Conservation (phyloP, 2,329 filamentous ascomycete species). For the Corniculantispora saksenae region DNA sequence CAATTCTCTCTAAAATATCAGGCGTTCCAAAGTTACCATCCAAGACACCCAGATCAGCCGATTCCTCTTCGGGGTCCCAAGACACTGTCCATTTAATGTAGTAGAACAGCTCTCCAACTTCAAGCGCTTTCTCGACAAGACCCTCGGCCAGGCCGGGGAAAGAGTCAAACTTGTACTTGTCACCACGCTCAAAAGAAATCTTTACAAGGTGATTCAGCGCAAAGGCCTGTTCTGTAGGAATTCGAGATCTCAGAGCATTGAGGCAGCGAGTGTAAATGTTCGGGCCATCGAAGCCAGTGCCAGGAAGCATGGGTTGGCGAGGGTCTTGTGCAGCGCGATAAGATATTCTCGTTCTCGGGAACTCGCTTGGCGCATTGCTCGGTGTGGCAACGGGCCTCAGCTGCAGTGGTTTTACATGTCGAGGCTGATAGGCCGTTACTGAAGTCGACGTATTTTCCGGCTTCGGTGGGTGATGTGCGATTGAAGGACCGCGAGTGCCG, state of each 20-base stretch:
- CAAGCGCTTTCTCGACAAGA: constrained; percentile 79
- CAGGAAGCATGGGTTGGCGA: constrained; percentile 56
- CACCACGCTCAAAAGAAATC: constrained; percentile 90
- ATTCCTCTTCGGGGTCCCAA: constrained; percentile 59
- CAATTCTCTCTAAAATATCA: constrained; percentile 66
- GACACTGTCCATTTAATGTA: constrained; percentile 78
- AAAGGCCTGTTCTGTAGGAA: constrained; percentile 84
- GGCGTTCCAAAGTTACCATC: constrained; percentile 52
- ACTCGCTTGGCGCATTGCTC: constrained; percentile 70
- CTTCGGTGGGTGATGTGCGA: constrained; percentile 54
- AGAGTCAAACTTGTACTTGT: constrained; percentile 93
- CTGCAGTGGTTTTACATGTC: constrained; percentile 59
- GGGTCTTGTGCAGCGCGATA: constrained; percentile 33
- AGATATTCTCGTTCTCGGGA: constrained; percentile 49
- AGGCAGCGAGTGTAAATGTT: constrained; percentile 92
- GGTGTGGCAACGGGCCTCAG: constrained; percentile 76
- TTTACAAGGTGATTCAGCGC: constrained; percentile 91
- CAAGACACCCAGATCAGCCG: constrained; percentile 49
- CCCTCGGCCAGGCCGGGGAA: constrained; percentile 88
- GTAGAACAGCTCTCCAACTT: constrained; percentile 78
- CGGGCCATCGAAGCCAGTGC: constrained; percentile 70
- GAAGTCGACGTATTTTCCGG: constrained; percentile 59
- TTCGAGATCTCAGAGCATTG: constrained; percentile 76
- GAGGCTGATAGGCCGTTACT: constrained; percentile 71
- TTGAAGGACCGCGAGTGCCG: constrained; percentile 44